Conservation (phyloP, 2,329 filamentous ascomycete species). For the Nigrograna mackinnonii region DNA sequence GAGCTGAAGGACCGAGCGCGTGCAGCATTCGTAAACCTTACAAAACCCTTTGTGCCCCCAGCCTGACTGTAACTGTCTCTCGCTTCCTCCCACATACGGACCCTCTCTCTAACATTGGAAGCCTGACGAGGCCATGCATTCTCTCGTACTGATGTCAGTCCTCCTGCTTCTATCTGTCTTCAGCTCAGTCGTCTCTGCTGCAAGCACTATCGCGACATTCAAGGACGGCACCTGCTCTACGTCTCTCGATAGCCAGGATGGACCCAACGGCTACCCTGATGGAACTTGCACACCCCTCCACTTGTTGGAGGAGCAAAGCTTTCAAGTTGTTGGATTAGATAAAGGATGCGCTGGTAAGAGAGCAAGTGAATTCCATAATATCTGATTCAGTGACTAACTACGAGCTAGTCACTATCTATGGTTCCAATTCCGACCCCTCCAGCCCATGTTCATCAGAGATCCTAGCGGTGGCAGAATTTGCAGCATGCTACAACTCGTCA, state of each 20-base stretch:
- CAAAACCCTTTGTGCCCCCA: too few relatives aligned
- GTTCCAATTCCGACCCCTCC: slow-evolving; percentile 11
- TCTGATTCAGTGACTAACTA: neutral
- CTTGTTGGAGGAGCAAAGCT: slow-evolving; percentile 16
- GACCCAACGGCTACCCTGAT: slow-evolving; percentile 10
- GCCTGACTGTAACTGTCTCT: too few relatives aligned
- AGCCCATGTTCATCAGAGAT: slow-evolving; percentile 18
- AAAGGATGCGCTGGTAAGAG: slow-evolving; percentile 25
- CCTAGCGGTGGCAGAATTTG: slow-evolving; percentile 20
- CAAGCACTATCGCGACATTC: slow-evolving; percentile 6
- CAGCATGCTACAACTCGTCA: slow-evolving; percentile 27
- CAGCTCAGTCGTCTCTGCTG: too few relatives aligned
- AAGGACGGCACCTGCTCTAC: slow-evolving; percentile 2
- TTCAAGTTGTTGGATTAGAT: slow-evolving; percentile 27
- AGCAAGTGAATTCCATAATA: neutral
- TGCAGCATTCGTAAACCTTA: too few relatives aligned
- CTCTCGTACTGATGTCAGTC: too few relatives aligned
- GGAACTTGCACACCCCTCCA: slow-evolving; percentile 15
- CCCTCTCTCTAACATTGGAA: too few relatives aligned
- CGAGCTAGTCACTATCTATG: slow-evolving; percentile 27
- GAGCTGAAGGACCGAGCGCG: too few relatives aligned
- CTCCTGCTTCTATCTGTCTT: too few relatives aligned
- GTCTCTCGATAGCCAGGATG: slow-evolving; percentile 1
- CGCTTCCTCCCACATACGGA: too few relatives aligned
- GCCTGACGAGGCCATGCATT: too few relatives aligned